phyloP scores from a whole-genome alignment of 2,329 filamentous ascomycete species.

The Botrytis deweyae region DNA sequence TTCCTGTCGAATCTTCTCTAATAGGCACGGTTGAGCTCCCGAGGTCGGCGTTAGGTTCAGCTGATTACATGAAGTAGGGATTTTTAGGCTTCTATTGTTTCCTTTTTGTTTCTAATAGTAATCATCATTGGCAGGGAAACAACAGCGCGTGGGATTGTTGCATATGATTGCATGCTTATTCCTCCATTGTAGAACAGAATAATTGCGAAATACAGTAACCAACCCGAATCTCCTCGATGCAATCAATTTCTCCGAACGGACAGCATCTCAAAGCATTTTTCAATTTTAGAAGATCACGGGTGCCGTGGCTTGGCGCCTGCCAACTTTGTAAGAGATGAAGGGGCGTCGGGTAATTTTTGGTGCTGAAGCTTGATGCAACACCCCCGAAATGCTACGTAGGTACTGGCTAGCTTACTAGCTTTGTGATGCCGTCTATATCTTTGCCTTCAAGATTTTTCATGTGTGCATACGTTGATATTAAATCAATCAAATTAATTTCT shows the following conservation, averaged over 20 bases:
- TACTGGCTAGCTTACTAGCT: neutral
- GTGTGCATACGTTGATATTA: constrained; percentile 7
- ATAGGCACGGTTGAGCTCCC: constrained; percentile 8
- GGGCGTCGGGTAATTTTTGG: constrained; percentile 17
- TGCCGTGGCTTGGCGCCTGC: constrained; percentile 10
- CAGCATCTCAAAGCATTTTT: neutral
- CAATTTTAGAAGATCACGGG: constrained; percentile 5
- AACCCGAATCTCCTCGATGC: constrained; percentile 4
- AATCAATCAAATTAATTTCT: constrained; percentile 5
- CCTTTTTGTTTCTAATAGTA: neutral
- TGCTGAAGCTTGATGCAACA: constrained; percentile 14
- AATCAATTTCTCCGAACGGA: constrained; percentile 10
- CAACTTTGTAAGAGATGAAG: constrained; percentile 13
- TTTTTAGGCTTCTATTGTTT: constrained; percentile 12
- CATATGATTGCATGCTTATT: constrained; percentile 6
- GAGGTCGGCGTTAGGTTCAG: constrained; percentile 8
- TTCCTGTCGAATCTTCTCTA: neutral
- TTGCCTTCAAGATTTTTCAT: neutral
- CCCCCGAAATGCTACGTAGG: constrained; percentile 4
- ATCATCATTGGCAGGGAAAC: constrained; percentile 16
- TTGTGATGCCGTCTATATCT: neutral
- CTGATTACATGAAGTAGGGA: neutral
- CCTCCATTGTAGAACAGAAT: neutral
- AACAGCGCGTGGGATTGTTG: neutral
- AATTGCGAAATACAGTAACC: neutral